These are phyloP conservation scores for Zoysia matrella DNA, from an alignment of 202 grass and related monocot genomes.

Conservation along the genomic window DNA sequence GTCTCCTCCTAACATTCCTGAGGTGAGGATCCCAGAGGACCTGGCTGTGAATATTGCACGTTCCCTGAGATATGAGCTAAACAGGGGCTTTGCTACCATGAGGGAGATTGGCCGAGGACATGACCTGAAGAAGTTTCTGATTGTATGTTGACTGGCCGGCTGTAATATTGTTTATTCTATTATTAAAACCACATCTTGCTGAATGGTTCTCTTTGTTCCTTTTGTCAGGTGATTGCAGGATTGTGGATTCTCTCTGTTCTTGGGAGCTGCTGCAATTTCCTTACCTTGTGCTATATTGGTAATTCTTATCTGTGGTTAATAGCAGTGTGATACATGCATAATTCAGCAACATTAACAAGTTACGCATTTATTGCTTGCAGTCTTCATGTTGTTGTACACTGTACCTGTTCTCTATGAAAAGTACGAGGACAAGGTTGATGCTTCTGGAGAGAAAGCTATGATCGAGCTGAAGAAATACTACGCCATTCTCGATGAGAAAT, in stretches of 20 bases:
- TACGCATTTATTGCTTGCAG: slow-evolving; percentile 42
- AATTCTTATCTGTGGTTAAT: slow-evolving; percentile 23
- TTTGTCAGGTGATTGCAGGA: slow-evolving; percentile 66
- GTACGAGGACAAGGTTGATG: slow-evolving; percentile 84
- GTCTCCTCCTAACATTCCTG: slow-evolving; percentile 69
- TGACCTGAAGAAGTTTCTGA: slow-evolving; percentile 85
- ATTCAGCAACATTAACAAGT: neutral
- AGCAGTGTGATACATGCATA: neutral
- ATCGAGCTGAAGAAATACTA: slow-evolving; percentile 76
- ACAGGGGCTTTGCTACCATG: slow-evolving; percentile 67
- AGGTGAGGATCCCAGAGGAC: slow-evolving; percentile 74
- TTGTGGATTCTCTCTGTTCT: slow-evolving; percentile 77
- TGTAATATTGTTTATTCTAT: slow-evolving; percentile 2
- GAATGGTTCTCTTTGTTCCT: neutral
- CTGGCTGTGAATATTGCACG: slow-evolving; percentile 57
- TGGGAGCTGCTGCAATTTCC: slow-evolving; percentile 78
- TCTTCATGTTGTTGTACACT: slow-evolving; percentile 70
- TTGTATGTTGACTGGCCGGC: slow-evolving; percentile 52
- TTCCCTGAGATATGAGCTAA: slow-evolving; percentile 74
- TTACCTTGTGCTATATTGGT: slow-evolving; percentile 90
- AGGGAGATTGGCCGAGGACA: slow-evolving; percentile 69
- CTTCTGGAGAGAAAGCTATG: slow-evolving; percentile 76
- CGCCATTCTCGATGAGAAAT: slow-evolving; percentile 75
- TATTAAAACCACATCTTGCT: neutral
- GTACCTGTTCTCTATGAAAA: slow-evolving; percentile 31